phyloP scores from a whole-genome alignment of 1,284 basidiomycete species.

The Malassezia psittaci region DNA sequence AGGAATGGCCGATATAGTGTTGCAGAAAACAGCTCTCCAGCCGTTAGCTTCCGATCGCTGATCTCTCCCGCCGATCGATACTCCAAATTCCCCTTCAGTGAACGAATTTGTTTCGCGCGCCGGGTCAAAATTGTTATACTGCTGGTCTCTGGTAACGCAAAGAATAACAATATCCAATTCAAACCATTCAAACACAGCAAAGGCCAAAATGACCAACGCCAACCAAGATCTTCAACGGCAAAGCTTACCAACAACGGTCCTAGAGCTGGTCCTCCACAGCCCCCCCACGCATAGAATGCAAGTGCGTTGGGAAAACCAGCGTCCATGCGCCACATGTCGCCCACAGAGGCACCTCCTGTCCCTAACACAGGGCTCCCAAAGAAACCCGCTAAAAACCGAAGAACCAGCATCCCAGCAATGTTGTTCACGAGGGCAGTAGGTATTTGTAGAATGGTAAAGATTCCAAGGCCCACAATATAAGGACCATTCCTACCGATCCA shows the following conservation, averaged over 20 bases:
- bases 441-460: constrained; percentile 19
- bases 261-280: constrained; percentile 27
- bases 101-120: constrained; percentile 16
- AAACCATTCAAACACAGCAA: constrained; percentile 38
- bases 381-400: constrained; percentile 48
- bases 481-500: constrained; percentile 25
- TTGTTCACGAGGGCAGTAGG: constrained; percentile 12
- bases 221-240: constrained; percentile 34
- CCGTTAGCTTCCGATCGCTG: constrained; percentile 5
- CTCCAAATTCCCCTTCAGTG: constrained; percentile 2
- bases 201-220: constrained; percentile 45
- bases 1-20: constrained; percentile 19
- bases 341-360: constrained; percentile 37
- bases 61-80: constrained; percentile 19
- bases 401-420: constrained; percentile 13
- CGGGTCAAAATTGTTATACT: constrained; percentile 16
- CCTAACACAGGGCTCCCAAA: constrained; percentile 47
- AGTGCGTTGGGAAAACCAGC: constrained; percentile 15
- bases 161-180: constrained; percentile 21
- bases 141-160: constrained; percentile 22
- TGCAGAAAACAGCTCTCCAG: constrained; percentile 4
- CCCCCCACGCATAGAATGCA: constrained; percentile 12
- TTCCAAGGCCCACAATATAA: constrained; percentile 15
- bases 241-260: constrained; percentile 30
- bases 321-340: constrained; percentile 21